Evolutionary conservation across 129 eudicot species (phyloP), one percentile per base, ranked within the genome.

Genomic region (Ambrosia trifida): DNA sequence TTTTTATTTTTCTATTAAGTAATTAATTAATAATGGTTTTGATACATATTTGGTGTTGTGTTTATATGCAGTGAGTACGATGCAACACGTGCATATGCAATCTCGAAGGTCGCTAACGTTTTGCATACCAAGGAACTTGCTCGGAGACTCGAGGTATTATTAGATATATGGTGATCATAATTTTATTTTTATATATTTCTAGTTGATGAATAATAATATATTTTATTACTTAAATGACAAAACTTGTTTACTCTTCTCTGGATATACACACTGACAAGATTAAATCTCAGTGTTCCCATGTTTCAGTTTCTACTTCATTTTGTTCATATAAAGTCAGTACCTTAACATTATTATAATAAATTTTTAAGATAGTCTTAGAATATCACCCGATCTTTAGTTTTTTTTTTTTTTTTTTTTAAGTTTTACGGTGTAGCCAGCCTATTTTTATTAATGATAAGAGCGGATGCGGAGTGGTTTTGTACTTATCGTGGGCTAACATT

Each of bases 61-160:
- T 75, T 44, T 52, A 43, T 66, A 61, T 66, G 63, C 80, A 86
- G 92, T 76, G 44, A 82, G 70, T 89, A 86, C 78, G 93, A 90
- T 76, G 95, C 95, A 65, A 93, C 98, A 85, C 96, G 98, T 85
- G 98, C 98, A 43, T 93, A 93, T 77, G 91, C 98, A 46, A 81
- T 89, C 81, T 93, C 98, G 77, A 93, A 93, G 87, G 88, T 93
- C 36, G 98, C 98, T 64, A 93, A 89, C 88, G 86, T 93, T 80
- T 83, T 93, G 83, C 96, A 89, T 70, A 89, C 98, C 87, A 87
- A 85, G 89, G 98, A 87, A 73, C 96, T 92, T 66, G 94, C 96
- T 74, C 80, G 43, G 51, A 78, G 72, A 78, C 85, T 89, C 69
- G 13, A 80, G 83, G 96, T 76, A 72, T n/a, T 12, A 59, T 57